These are phyloP conservation scores for Neofusicoccum ribis DNA, from an alignment of 2,329 filamentous ascomycete genomes.

Conservation along the genomic window DNA sequence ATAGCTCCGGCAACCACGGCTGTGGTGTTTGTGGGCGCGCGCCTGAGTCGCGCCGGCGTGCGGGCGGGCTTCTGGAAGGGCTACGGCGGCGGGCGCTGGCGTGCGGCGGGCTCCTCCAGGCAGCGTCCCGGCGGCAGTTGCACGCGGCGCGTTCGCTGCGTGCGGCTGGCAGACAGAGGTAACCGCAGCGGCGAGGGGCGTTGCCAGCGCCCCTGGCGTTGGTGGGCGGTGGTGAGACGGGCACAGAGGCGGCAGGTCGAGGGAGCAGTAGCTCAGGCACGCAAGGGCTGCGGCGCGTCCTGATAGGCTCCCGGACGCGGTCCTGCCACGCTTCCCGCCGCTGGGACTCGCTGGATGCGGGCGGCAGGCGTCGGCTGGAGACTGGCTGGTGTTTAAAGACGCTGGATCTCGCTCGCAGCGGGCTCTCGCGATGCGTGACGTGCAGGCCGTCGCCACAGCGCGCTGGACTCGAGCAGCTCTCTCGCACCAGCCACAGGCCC, in stretches of 20 bases:
- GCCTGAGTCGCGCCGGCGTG: neutral
- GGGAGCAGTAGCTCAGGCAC: neutral
- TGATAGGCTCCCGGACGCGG: slow-evolving; percentile 8
- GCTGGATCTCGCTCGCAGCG: neutral
- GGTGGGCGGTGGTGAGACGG: neutral
- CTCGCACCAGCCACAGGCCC: slow-evolving; percentile 3
- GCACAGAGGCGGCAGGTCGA: neutral
- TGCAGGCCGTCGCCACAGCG: neutral
- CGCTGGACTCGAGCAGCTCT: no score
- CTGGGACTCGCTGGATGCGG: neutral
- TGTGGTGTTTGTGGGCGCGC: slow-evolving; percentile 8
- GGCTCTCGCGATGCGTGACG: neutral
- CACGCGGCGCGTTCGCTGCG: neutral
- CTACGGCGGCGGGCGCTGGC: neutral
- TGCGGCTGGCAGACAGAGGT: neutral
- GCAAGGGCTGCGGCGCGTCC: slow-evolving; percentile 16
- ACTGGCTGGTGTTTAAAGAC: slow-evolving; percentile 10
- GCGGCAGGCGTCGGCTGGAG: slow-evolving; percentile 1
- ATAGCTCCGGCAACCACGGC: slow-evolving; percentile 12
- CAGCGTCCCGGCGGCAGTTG: neutral
- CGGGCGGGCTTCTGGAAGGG: neutral
- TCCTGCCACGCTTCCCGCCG: slow-evolving; percentile 5
- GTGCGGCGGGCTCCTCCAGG: neutral
- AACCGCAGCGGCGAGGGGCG: neutral
- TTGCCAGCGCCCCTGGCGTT: neutral